Evolutionary conservation across 2,329 filamentous ascomycete genomes (phyloP), one percentile per base, ranked within the genome.

Genomic region (Juglanconis sp.): DNA sequence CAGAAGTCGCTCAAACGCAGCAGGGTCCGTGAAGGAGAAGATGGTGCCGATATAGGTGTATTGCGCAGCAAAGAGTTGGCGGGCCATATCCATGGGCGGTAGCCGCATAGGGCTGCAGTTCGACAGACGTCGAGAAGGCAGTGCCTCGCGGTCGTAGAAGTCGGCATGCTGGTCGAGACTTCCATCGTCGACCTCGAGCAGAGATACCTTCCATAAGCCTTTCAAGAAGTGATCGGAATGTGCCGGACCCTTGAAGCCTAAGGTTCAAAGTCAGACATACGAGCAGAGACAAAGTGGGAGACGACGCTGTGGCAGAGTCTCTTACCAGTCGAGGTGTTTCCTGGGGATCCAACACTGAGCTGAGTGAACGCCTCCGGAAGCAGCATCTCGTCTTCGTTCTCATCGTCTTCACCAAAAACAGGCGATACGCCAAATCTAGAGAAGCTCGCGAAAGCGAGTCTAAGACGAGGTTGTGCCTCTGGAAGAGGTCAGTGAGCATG

Each of bases 1-100:
- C 0, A 84, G 71, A 32, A 77, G 72, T 40, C 70, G 65, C 61
- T 83, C 79, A 56, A 84, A 83, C 15, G 74, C 68, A 3, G 71
- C 66, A 0, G 79, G 79, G 32, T 79, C 76, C 0, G 79, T 76
- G 49, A 84, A 80, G 10, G 79, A 78, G 61, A 85, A 84, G 9
- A 85, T 85, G 13, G 81, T 83, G 10, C 82, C 82, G 17, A 85
- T 83, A 57, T 82, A 84, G 38, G 75, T 75, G 67, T 84, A 81
- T 60, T 85, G 82, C 0, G 80, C 78, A 34, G 75, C 73, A 61
- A 80, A 83, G 2, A 81, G 71, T 13, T 79, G 72, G 55, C 78
- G 79, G 0, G 81, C 81, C 63, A 81, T 77, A 36, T 82, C 78
- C 10, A 77, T 73, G 0, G 81, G 80, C 0, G 81, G 81, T 1